Base-by-base conservation (phyloP, 768 basidiomycete genomes). In the Clitopilus passeckerianus region DNA sequence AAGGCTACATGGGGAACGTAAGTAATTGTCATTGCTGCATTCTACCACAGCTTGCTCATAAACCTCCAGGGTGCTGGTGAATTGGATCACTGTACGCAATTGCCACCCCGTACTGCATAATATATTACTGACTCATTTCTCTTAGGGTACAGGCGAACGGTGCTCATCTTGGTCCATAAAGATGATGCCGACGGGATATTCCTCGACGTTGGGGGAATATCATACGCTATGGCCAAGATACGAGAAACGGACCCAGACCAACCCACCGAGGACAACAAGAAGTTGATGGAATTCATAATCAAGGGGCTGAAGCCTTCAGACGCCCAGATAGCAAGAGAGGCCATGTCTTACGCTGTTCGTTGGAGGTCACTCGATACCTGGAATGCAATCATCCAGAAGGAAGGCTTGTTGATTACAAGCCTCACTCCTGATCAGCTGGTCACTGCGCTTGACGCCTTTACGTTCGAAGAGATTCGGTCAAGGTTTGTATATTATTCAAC, bases 281-380 rank as follows among this genome's bases (percentile, higher is more conserved):
- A 41, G n/a, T n/a, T 41, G 12, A 14, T 41, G 37, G 37, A 14
- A 9, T 41, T 41, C 37, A 14, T 41, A 3, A 18, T 71, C 34
- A 58, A 53, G 9, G 56, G 61, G n/a, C 27, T 61, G 8, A 52
- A 24, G 5, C 27, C 54, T 10, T 34, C 59, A 15, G 63, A 61
- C 16, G 63, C 60, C 30, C 53, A 58, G 12, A 64, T 66, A 24
- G 53, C 63, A 15, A 41, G 59, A 15, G 34, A 54, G 2, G 59
- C 73, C 60, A 46, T 63, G 10, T 57, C 65, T 15, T 66, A 64
- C 43, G 68, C 71, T 16, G 16, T 72, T 24, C 64, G 64, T 44
- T 72, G 71, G 71, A 67, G 67, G 15, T 68, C 70, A 52, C 23
- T 65, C 6, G 58, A 59, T 15, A 63, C 68, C 52, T 74, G 70